Percentiles rank a stretch among this genome's conserved stretches.
These are phyloP conservation scores for Tetracladium marchalianum DNA, from an alignment of 495 filamentous ascomycete species.

Conservation along the genomic window DNA sequence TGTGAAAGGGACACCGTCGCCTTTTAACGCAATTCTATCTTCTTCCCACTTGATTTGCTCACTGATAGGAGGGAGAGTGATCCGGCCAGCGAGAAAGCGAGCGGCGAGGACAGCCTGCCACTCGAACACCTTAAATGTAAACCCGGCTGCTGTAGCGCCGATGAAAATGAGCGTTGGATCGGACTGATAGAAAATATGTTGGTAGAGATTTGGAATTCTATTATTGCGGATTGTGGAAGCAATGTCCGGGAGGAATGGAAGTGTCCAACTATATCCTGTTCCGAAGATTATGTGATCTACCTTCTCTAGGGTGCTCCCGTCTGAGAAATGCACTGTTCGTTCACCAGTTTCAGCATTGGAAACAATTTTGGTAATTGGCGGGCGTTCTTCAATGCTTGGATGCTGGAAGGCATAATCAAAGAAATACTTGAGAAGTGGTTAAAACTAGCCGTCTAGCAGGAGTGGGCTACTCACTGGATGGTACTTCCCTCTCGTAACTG, in stretches of 20 bases:
- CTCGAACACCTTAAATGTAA: slow-evolving; percentile 31
- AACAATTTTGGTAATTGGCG: slow-evolving; percentile 34
- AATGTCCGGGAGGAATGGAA: slow-evolving; percentile 43
- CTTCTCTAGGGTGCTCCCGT: slow-evolving; percentile 34
- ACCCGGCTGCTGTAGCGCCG: slow-evolving; percentile 24
- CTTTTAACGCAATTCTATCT: slow-evolving; percentile 35
- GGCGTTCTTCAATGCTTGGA: slow-evolving; percentile 30
- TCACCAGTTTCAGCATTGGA: slow-evolving; percentile 20
- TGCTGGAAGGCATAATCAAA: slow-evolving; percentile 39
- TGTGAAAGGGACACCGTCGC: slow-evolving; percentile 39
- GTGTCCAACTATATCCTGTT: slow-evolving; percentile 45
- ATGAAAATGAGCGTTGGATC: slow-evolving; percentile 29
- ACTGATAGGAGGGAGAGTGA: slow-evolving; percentile 27
- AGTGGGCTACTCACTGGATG: slow-evolving; percentile 20
- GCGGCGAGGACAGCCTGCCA: slow-evolving; percentile 32
- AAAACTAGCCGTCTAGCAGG: slow-evolving; percentile 20
- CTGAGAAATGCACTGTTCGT: slow-evolving; percentile 35
- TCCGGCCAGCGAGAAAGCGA: slow-evolving; percentile 26
- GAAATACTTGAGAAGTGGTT: slow-evolving; percentile 12
- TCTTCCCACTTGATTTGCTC: slow-evolving; percentile 43
- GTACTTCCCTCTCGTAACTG: slow-evolving; percentile 29
- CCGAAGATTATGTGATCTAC: slow-evolving; percentile 50
- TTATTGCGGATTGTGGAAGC: slow-evolving; percentile 34
- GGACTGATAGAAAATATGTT: slow-evolving; percentile 42
- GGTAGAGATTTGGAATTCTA: slow-evolving; percentile 43